Percentiles rank a stretch among this genome's conserved stretches.
Evolutionary conservation across 129 eudicot species (phyloP).

Genomic region (Heracleum sosnowskyi): DNA sequence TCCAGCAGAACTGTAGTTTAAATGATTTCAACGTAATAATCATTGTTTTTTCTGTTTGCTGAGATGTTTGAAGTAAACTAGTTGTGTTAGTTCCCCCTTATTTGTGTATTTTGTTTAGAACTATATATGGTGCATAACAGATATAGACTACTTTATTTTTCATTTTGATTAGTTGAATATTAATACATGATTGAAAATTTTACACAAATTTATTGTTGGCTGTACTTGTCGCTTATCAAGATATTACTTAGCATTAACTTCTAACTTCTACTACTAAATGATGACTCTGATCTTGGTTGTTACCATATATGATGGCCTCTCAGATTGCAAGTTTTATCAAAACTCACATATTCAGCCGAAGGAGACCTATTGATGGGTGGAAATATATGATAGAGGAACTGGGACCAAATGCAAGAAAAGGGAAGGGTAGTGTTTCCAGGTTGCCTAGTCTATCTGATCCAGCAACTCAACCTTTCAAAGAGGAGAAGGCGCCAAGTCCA

Average conservation of each 20-base stretch:
- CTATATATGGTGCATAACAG: background rate
- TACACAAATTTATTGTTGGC: background rate
- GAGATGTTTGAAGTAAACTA: too few relatives aligned
- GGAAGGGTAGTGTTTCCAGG: constrained; percentile 79
- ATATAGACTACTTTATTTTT: too few relatives aligned
- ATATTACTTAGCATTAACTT: background rate
- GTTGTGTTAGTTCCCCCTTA: too few relatives aligned
- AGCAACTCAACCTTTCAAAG: constrained; percentile 73
- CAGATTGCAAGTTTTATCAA: constrained; percentile 96
- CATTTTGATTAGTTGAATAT: background rate
- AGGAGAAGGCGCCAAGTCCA: constrained; percentile 43
- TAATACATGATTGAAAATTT: background rate
- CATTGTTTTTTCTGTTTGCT: too few relatives aligned
- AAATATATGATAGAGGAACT: constrained; percentile 91
- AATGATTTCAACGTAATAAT: too few relatives aligned
- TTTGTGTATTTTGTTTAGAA: too few relatives aligned
- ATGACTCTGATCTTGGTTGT: background rate
- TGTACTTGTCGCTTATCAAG: background rate
- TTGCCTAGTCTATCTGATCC: constrained; percentile 84
- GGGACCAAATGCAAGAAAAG: constrained; percentile 89
- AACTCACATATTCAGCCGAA: constrained; percentile 91
- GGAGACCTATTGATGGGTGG: constrained; percentile 98
- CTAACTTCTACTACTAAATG: background rate
- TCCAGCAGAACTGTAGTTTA: too few relatives aligned
- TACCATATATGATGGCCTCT: constrained; percentile 1